Percentiles rank a stretch among this genome's conserved stretches.
Conservation (phyloP, 768 basidiomycete species). For the Lactarius psammicola region DNA sequence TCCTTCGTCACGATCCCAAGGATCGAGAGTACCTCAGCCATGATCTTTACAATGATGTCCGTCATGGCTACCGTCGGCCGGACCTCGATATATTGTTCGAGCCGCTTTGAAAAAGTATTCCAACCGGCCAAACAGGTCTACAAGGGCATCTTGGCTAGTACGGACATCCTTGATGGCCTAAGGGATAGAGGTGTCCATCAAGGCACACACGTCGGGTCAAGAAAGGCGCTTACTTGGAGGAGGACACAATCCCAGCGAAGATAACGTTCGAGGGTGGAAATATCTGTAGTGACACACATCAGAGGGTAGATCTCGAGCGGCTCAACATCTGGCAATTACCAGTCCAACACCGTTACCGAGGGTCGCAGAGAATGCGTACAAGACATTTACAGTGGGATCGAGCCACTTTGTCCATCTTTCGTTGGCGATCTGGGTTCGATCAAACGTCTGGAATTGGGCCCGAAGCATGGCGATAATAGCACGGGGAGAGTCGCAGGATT, state of each 20-base stretch:
- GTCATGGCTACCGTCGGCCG: not conserved
- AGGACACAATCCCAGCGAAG: not conserved
- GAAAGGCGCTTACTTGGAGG: not conserved
- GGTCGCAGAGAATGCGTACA: not conserved
- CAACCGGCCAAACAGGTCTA: not conserved
- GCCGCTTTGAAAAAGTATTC: not conserved
- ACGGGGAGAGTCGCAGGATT: no score
- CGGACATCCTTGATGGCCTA: not conserved
- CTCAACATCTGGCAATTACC: not conserved
- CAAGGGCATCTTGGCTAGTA: not conserved
- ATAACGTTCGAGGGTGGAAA: not conserved
- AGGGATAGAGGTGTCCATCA: not conserved
- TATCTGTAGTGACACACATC: not conserved
- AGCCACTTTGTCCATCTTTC: not conserved
- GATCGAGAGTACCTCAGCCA: no score
- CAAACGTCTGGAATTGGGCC: not conserved
- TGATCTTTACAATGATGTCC: not conserved
- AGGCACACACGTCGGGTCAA: fast-evolving
- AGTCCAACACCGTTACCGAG: not conserved
- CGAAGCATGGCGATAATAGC: no score
- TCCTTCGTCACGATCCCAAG: no score
- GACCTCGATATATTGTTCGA: not conserved
- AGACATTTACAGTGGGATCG: not conserved
- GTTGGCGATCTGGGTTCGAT: not conserved
- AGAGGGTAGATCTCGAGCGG: not conserved